Evolutionary conservation across 225 moss, liverwort and hornwort genomes (phyloP), one percentile per base, ranked within the genome.

Genomic region (Sphagnum contortum): DNA sequence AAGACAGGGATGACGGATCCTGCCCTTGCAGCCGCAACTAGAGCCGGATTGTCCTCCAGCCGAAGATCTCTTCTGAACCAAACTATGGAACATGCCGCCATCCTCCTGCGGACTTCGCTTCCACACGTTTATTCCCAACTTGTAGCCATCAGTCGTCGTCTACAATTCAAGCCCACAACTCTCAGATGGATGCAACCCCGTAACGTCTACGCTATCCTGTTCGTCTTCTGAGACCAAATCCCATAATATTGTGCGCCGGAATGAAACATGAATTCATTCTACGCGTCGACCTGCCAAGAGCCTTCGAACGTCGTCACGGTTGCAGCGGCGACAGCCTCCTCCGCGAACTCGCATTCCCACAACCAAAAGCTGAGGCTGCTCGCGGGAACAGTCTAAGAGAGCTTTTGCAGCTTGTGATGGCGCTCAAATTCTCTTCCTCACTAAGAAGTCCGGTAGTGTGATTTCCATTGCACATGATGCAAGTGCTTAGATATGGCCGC

Each of bases 1-100:
- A 85, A 98, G 48, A 98, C 90, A 3, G 96, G 96, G 73, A 98
- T 72, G 51, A 93, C 93, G 61, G 74, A 79, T 56, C 96, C 96
- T 56, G 85, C 90, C 77, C 96, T 79, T 4, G 98, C 89, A 64
- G 93, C 98, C 58, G 98, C 92, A 76, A 93, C 87, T 63, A 98
- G 80, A 3, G 93, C 98, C 49, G 98, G 93, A 74, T 98, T 98
- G 62, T 98, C 98, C 69, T 93, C 92, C 61, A 98, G 76, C 46
- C 98, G 87, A 3, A 98, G 93, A 79, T 98, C 98, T 64, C 98
- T 90, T 66, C 98, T 89, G 56, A 98, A 98, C 98, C 98, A 98
- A 63, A 93, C 91, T 69, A 98, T 69, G 10, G 93, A 93, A 72
- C 88, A 83, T 55, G 75, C 69, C 54, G 74, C 78, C 95, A 92